Base-by-base conservation (phyloP, 129 eudicot genomes). In the Gnaphalium uliginosum region DNA sequence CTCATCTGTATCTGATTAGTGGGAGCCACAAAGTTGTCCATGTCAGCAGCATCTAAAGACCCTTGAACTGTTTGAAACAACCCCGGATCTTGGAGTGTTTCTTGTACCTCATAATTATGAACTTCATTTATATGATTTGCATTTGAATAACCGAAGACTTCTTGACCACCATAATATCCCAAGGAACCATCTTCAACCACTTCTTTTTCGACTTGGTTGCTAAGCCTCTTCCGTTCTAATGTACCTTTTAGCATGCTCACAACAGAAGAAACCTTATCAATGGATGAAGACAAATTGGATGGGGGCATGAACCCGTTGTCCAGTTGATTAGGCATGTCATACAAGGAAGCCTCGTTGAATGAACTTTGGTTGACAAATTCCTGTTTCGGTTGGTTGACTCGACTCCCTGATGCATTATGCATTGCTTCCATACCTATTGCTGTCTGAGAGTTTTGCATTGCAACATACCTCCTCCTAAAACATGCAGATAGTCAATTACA, bases 201-300 rank as follows among this genome's bases (percentile, higher is more conserved):
- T 84, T 83, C 88, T 77, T 77, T 82, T 30, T 78, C 88, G 58
- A 68, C 50, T 6, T 82, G 89, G 84, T 71, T 86, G 26, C 66
- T 35, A 19, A 88, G 82, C 71, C 83, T 88, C 79, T 88, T 91
- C 74, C 95, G 92, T 71, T 91, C 97, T 77, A 91, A 70, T 6
- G 97, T 88, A 24, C 97, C 95, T 84, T 91, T 91, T 50, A 88
- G 83, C 97, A 91, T 91, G 87, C 86, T 88, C 43, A 91, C 97
- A 18, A 91, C 95, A 32, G 92, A 88, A 39, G 97, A 91, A 56
- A 91, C 92, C 26, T 85, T 88, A 67, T 91, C 97, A 1, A 66
- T 75, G 48, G 94, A 78, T 30, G 94, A 86, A 33, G 89, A 82
- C 35, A 91, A 84, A 75, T 86, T 78, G 19, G 89, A 78, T 24